phyloP scores from a whole-genome alignment of 805 yeast genomes.

The Candida maesae region DNA sequence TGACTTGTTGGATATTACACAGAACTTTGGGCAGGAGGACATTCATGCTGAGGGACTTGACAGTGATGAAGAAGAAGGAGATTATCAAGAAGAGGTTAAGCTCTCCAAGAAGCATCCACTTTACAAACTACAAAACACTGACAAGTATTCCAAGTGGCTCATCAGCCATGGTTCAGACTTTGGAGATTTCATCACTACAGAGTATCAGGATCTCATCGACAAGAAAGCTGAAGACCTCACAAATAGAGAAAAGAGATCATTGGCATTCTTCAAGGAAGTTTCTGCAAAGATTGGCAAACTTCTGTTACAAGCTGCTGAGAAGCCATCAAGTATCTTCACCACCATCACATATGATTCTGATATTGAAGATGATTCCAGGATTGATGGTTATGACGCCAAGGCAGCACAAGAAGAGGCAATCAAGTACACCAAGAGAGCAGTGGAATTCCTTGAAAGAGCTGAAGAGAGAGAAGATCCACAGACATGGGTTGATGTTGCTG shows the following conservation, averaged over 20 bases:
- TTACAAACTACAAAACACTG: constrained; percentile 33
- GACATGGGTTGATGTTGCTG: constrained; percentile 81
- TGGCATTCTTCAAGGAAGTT: constrained; percentile 35
- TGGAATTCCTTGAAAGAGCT: constrained; percentile 52
- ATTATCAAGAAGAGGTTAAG: constrained; percentile 32
- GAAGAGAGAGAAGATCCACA: constrained; percentile 73
- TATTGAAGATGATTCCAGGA: constrained; percentile 30
- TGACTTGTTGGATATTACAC: constrained; percentile 64
- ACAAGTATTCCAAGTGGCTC: constrained; percentile 51
- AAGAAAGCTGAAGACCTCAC: constrained; percentile 14
- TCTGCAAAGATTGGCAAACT: constrained; percentile 58
- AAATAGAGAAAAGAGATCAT: constrained; percentile 16
- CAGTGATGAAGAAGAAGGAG: constrained; percentile 47
- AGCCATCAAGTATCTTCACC: constrained; percentile 51
- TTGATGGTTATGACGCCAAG: constrained; percentile 27
- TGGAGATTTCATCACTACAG: constrained; percentile 18
- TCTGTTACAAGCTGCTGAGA: constrained; percentile 61
- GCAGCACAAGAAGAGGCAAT: constrained; percentile 50
- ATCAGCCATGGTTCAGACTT: constrained; percentile 25
- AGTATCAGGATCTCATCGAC: constrained; percentile 11
- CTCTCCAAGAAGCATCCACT: constrained; percentile 56
- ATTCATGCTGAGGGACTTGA: constrained; percentile 55
- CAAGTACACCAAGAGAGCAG: constrained; percentile 47
- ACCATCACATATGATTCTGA: constrained; percentile 56
- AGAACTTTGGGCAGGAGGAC: constrained; percentile 56